phyloP scores from a whole-genome alignment of 2,329 filamentous ascomycete genomes.

The Phialemoniopsis sp. region DNA sequence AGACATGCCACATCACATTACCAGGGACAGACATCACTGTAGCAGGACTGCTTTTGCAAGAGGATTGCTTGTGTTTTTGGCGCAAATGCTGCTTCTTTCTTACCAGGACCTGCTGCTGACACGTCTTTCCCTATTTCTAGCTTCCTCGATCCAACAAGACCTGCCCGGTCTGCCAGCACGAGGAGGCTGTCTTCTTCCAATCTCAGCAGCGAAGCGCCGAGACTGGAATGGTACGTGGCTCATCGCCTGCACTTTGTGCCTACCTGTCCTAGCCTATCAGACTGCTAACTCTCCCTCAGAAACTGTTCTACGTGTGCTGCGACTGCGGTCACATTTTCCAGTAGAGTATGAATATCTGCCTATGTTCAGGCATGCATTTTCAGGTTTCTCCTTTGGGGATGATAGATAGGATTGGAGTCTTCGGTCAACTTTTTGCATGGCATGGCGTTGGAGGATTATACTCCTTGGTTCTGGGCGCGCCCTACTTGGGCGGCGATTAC shows the following conservation, averaged over 20 bases:
- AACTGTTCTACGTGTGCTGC: slow-evolving; percentile 93
- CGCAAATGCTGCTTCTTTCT: slow-evolving; percentile 12
- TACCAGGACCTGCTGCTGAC: slow-evolving; percentile 30
- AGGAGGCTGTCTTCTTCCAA: slow-evolving; percentile 97
- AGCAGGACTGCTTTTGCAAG: too few species aligned
- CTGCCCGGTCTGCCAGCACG: slow-evolving; percentile 80
- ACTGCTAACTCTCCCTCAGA: slow-evolving; percentile 44
- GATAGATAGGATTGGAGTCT: too few species aligned
- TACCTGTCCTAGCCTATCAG: not conserved
- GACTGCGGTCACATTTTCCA: slow-evolving; percentile 85
- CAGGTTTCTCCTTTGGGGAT: not conserved
- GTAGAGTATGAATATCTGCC: slow-evolving; percentile 25
- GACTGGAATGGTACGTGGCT: slow-evolving; percentile 85
- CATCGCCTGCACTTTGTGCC: not conserved
- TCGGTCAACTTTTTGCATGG: slow-evolving; percentile 11
- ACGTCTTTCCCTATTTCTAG: slow-evolving; percentile 49
- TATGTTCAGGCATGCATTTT: not conserved
- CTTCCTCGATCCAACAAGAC: slow-evolving; percentile 83
- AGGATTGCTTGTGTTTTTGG: slow-evolving; percentile 1
- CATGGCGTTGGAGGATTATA: not conserved
- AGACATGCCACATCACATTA: too few species aligned
- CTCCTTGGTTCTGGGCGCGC: too few species aligned
- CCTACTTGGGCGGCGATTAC: too few species aligned
- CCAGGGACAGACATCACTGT: too few species aligned
- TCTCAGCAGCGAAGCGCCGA: slow-evolving; percentile 95